Conservation (phyloP, 2,329 filamentous ascomycete species). For the Fonsecaea pedrosoi region DNA sequence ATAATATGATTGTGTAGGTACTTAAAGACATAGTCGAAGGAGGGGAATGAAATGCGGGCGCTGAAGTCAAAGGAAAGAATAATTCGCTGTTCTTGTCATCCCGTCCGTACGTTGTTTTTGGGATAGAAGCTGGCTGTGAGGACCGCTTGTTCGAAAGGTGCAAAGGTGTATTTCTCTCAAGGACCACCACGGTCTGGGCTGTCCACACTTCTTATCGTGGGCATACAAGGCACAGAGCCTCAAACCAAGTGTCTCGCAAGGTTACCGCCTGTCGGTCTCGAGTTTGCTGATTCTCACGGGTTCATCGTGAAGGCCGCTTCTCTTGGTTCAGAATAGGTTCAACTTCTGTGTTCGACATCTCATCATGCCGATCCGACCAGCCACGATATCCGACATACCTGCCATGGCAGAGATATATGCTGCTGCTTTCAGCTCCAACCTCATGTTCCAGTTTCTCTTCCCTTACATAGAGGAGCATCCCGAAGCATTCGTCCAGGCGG, state of each 20-base stretch:
- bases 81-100: no score
- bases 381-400: conserved; percentile 27
- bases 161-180: no score
- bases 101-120: no score
- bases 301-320: not conserved
- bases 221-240: no score
- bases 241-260: not conserved
- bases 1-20: no score
- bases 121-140: no score
- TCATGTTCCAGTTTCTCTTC: conserved; percentile 23
- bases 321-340: not conserved
- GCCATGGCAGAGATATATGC: conserved; percentile 26
- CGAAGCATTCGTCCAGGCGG: conserved; percentile 19
- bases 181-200: no score
- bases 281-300: not conserved
- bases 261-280: not conserved
- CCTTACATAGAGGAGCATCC: conserved; percentile 23
- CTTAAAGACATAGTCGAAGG: no score
- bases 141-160: no score
- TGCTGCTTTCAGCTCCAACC: conserved; percentile 25
- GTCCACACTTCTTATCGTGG: no score
- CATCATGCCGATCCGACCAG: conserved; percentile 30
- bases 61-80: no score
- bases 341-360: not conserved
- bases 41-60: no score